These are phyloP conservation scores for Lojkania enalia DNA, from an alignment of 2,329 filamentous ascomycete genomes.

Conservation along the genomic window DNA sequence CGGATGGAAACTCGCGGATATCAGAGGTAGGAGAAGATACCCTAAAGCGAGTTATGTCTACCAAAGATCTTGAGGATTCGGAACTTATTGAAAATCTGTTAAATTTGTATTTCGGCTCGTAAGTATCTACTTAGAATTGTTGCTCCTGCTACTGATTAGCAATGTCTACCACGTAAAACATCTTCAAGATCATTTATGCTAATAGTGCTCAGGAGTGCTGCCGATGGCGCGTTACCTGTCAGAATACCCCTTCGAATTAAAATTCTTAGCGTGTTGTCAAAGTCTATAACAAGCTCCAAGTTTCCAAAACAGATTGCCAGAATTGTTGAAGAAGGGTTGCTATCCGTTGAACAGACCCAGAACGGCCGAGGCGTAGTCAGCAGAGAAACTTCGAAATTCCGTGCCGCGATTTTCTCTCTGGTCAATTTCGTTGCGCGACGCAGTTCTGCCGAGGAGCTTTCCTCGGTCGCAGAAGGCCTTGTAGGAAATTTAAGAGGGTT, in stretches of 20 bases:
- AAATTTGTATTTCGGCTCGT: conserved; percentile 66
- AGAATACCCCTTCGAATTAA: conserved; percentile 75
- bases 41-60: conserved; percentile 72
- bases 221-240: conserved; percentile 49
- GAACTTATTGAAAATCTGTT: conserved; percentile 68
- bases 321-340: conserved; percentile 69
- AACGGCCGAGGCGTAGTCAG: conserved; percentile 55
- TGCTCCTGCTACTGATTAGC: too few species aligned
- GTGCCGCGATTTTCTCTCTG: conserved; percentile 81
- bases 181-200: too few species aligned
- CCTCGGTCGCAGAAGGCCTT: conserved; percentile 67
- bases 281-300: conserved; percentile 72
- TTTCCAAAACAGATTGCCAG: conserved; percentile 69
- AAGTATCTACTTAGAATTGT: conserved; percentile 16
- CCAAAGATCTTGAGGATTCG: conserved; percentile 72
- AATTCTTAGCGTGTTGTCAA: conserved; percentile 74
- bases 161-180: too few species aligned
- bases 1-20: conserved; percentile 79
- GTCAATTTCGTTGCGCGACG: conserved; percentile 84
- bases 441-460: conserved; percentile 64
- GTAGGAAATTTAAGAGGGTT: conserved; percentile 72
- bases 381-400: conserved; percentile 76
- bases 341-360: conserved; percentile 44
- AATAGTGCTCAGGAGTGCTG: conserved; percentile 15
- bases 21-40: conserved; percentile 86